Conservation (phyloP, 805 yeast species). For the Zygoascus ofunaensis region DNA sequence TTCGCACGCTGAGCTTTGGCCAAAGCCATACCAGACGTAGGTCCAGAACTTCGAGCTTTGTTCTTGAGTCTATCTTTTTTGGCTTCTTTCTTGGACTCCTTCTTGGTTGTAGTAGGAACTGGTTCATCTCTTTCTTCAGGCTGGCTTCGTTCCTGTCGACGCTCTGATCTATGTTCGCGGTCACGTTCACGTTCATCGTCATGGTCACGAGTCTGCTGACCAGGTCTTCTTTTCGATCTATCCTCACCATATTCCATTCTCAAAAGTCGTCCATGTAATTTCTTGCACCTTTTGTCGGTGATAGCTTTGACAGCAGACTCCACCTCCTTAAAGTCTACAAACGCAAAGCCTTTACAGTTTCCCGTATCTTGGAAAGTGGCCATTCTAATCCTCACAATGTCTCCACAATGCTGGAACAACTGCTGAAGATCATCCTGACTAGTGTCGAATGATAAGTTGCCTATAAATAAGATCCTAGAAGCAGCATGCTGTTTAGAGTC, state of each 20-base stretch:
- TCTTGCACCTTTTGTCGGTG: constrained; percentile 56
- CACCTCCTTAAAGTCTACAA: constrained; percentile 74
- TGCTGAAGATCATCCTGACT: constrained; percentile 67
- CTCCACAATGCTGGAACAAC: constrained; percentile 89
- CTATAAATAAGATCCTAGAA: constrained; percentile 79
- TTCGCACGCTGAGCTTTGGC: constrained; percentile 84
- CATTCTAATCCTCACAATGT: constrained; percentile 76
- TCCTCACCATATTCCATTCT: constrained; percentile 94
- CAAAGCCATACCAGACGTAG: constrained; percentile 67
- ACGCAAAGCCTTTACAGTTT: constrained; percentile 94
- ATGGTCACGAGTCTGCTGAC: constrained; percentile 2
- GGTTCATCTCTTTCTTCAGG: background rate
- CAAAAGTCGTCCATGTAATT: constrained; percentile 61
- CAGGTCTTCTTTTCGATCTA: constrained; percentile 54
- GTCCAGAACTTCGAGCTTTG: constrained; percentile 15
- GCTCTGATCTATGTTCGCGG: no score
- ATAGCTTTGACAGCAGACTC: constrained; percentile 78
- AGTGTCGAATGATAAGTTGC: constrained; percentile 87
- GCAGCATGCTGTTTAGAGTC: constrained; percentile 57
- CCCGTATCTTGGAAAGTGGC: constrained; percentile 97
- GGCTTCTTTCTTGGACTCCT: background rate
- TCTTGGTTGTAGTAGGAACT: constrained; percentile 8
- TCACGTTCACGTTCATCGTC: constrained; percentile 4
- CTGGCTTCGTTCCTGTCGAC: background rate
- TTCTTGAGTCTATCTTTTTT: background rate